These are phyloP conservation scores for Apiotrichum mycotoxinovorans DNA, from an alignment of 1,284 basidiomycete species.

Conservation along the genomic window DNA sequence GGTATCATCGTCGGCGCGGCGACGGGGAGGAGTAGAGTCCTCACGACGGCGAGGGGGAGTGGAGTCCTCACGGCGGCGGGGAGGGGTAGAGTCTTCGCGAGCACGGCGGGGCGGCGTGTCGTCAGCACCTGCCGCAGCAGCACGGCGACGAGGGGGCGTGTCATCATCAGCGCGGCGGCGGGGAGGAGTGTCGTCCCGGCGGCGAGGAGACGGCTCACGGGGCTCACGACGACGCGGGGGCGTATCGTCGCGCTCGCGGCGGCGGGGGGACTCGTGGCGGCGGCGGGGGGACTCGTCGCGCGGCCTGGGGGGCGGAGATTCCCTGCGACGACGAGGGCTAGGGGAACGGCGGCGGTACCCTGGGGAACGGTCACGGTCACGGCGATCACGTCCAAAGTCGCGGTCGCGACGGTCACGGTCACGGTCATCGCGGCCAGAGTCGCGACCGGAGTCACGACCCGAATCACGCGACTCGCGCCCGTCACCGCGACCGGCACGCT, in stretches of 20 bases:
- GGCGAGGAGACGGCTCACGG: background rate
- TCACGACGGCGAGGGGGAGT: conserved; percentile 2
- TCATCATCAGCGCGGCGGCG: background rate
- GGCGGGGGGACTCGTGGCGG: conserved; percentile 10
- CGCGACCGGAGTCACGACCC: background rate
- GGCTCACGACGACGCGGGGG: conserved; percentile 3
- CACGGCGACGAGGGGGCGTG: conserved; percentile 2
- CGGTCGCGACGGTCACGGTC: background rate
- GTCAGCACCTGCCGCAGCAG: conserved; percentile 3
- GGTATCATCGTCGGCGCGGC: conserved; percentile 7
- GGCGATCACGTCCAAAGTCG: background rate
- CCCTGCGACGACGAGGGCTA: background rate
- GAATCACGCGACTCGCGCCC: no score
- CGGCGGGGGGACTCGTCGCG: background rate
- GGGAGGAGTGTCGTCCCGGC: conserved; percentile 2
- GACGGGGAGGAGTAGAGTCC: conserved; percentile 5
- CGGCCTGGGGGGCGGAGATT: conserved; percentile 4
- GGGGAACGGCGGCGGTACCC: background rate
- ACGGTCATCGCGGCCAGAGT: background rate
- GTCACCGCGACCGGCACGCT: background rate
- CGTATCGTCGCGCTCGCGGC: conserved; percentile 4
- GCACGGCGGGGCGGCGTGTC: conserved; percentile 9
- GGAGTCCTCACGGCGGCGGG: conserved; percentile 3
- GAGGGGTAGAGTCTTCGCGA: conserved; percentile 2
- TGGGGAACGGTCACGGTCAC: conserved; percentile 2